Conservation (phyloP, 495 filamentous ascomycete genomes). For the Evernia prunastri region DNA sequence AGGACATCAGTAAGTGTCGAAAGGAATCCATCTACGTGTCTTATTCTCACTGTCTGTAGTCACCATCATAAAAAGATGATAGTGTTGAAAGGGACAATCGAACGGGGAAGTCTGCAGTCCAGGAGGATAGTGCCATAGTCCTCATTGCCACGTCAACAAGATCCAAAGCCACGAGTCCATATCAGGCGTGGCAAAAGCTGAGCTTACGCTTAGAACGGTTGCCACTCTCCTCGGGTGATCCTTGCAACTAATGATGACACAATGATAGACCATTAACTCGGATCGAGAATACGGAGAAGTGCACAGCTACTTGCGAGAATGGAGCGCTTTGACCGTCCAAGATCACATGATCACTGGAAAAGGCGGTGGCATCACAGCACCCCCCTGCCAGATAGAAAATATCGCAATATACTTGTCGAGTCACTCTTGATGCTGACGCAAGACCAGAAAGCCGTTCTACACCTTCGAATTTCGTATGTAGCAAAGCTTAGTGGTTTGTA, state of each 20-base stretch:
- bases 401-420: background rate
- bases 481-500: constrained; percentile 1
- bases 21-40: constrained; percentile 7
- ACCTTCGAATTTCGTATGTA: background rate
- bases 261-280: background rate
- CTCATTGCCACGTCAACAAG: background rate
- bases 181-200: background rate
- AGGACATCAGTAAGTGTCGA: constrained; percentile 81
- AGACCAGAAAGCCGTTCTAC: background rate
- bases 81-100: background rate
- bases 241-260: background rate
- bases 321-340: constrained; percentile 4
- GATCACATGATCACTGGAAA: background rate
- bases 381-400: background rate
- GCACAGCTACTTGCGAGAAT: background rate
- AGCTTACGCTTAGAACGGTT: background rate
- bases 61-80: constrained; percentile 89
- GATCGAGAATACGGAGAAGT: background rate
- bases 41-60: constrained; percentile 52
- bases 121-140: background rate
- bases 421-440: background rate
- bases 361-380: background rate
- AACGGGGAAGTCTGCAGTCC: background rate
- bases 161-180: background rate
- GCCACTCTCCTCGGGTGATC: background rate